Base-by-base conservation (phyloP, 2,329 filamentous ascomycete genomes). In the Trichophyton equinum region DNA sequence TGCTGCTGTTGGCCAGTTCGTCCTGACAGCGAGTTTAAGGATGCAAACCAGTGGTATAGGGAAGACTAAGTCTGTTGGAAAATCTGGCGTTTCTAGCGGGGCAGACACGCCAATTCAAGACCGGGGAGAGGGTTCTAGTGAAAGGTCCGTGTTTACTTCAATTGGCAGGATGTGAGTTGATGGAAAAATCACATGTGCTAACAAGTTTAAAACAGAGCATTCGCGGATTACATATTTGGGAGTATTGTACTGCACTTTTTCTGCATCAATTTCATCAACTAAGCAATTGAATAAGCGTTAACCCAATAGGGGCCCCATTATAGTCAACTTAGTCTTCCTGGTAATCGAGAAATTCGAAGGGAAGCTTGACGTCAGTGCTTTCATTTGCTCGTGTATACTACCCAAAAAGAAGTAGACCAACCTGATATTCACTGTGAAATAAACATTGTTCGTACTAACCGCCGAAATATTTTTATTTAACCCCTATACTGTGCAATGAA, bases 181-280 rank as follows among this genome's bases (percentile, higher is more conserved):
- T 15, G 7, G 40, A 44, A 25, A 18, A 22, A 47, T 13, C 44
- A 4, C 27, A n/a, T 27, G 22, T 53, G 11, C 49, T 53, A 30
- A 53, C 49, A 25, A 2, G 22, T 25, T 13, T 53, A 30, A 38
- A 42, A 61, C 67, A 95, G 91, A 74, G 92, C 94, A 44, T 99
- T 99, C 75, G 91, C 94, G 71, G 94, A 99, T 77, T 99, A 88
- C 72, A 82, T 99, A 63, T 89, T 96, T 68, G 94, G 92, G 73
- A 96, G 91, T 75, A 75, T 99, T 74, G 89, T 97, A 73, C 78
- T 97, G 74, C 94, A 99, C 79, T 96, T 97, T 79, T 99, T 99
- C 81, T 96, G 91, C 77, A 85, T 97, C 74, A 99, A 99, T 82
- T 99, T 99, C 76, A 97, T 99, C 80, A 99, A 99, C 82, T 99